A percentile compares a stretch with the other conserved stretches of the same genome.
Evolutionary conservation across 2,329 filamentous ascomycete species (phyloP).

Genomic region (Fusarium sp.): DNA sequence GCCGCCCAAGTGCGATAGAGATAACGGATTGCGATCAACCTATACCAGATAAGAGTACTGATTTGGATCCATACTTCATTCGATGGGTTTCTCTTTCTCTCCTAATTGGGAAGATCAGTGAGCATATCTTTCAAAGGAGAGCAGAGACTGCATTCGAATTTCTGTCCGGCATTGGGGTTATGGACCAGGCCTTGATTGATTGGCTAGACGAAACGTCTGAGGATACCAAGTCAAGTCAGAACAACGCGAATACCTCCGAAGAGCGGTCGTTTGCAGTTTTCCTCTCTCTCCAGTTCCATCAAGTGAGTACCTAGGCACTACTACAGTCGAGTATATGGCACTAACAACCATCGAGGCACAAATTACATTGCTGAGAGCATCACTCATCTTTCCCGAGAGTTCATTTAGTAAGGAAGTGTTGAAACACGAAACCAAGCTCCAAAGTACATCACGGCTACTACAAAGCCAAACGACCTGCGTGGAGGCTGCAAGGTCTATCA

Average conservation of each 20-base stretch:
- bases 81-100: constrained; percentile 39
- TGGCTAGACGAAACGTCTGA: constrained; percentile 32
- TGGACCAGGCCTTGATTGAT: constrained; percentile 39
- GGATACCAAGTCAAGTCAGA: constrained; percentile 26
- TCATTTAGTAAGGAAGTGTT: constrained; percentile 33
- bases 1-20: constrained; percentile 38
- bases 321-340: not conserved
- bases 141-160: constrained; percentile 29
- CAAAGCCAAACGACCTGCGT: constrained; percentile 41
- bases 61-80: constrained; percentile 19
- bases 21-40: constrained; percentile 39
- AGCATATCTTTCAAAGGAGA: constrained; percentile 38
- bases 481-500: constrained; percentile 40
- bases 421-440: constrained; percentile 34
- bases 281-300: constrained; percentile 38
- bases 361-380: constrained; percentile 39
- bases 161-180: constrained; percentile 19
- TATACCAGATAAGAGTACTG: constrained; percentile 20
- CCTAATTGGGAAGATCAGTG: constrained; percentile 39
- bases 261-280: constrained; percentile 29
- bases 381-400: constrained; percentile 37
- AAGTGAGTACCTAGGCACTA: not conserved
- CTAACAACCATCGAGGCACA: constrained; percentile 20
- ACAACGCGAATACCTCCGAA: constrained; percentile 2
- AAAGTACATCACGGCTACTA: constrained; percentile 23